Evolutionary conservation across 805 yeast genomes (phyloP).

Genomic region (Schwanniomyces pseudopolymorphus): DNA sequence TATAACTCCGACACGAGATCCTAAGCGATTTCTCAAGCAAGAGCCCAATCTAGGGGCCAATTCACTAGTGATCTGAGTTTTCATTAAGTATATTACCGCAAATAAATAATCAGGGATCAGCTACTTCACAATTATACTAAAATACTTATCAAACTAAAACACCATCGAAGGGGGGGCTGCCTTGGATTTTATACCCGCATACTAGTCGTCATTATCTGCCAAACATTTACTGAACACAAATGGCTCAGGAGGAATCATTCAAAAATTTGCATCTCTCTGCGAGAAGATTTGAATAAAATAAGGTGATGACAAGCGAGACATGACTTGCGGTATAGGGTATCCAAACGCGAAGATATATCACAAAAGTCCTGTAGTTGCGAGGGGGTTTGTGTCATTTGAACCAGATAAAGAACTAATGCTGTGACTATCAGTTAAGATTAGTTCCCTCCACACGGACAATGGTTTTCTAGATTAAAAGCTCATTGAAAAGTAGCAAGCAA

Average conservation of each 20-base stretch:
- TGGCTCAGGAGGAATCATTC: slow-evolving; percentile 4
- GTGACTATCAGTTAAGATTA: too few relatives aligned
- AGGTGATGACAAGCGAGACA: slow-evolving; percentile 6
- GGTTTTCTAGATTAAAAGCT: too few relatives aligned
- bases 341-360: background rate
- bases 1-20: background rate
- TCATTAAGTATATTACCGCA: background rate
- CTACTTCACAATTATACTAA: background rate
- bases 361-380: background rate
- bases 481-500: too few relatives aligned
- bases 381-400: background rate
- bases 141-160: background rate
- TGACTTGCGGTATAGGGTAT: background rate
- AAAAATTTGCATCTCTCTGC: slow-evolving; percentile 7
- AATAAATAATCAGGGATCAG: too few relatives aligned
- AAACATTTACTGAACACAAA: background rate
- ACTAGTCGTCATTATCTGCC: background rate
- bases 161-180: background rate
- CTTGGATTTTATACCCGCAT: background rate
- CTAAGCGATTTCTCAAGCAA: background rate
- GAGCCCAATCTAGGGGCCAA: background rate
- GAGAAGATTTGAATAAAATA: background rate
- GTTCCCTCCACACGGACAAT: too few relatives aligned
- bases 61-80: background rate
- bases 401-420: too few relatives aligned